A percentile compares a stretch with the other conserved stretches of the same genome.
phyloP scores from a whole-genome alignment of 805 yeast species.

The Candida piceae region DNA sequence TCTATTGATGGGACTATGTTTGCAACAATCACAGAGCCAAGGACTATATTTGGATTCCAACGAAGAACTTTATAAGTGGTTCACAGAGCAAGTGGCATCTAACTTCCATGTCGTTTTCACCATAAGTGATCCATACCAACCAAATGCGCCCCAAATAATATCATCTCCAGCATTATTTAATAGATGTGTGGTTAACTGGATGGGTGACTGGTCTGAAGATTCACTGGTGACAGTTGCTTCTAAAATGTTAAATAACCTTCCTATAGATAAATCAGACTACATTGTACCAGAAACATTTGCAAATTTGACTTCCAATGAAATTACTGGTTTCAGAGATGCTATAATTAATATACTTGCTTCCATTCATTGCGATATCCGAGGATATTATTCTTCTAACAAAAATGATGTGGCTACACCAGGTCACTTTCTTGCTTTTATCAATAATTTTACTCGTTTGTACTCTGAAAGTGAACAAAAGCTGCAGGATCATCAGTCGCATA shows the following conservation, averaged over 20 bases:
- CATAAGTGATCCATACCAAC: slow-evolving; percentile 46
- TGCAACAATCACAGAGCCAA: slow-evolving; percentile 49
- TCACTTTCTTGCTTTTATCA: slow-evolving; percentile 46
- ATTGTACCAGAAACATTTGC: slow-evolving; percentile 27
- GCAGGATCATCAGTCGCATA: slow-evolving; percentile 66
- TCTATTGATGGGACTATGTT: slow-evolving; percentile 47
- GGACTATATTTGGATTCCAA: slow-evolving; percentile 62
- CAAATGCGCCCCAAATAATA: slow-evolving; percentile 40
- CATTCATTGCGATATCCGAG: slow-evolving; percentile 35
- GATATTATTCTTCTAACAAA: not conserved
- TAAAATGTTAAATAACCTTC: slow-evolving; percentile 29
- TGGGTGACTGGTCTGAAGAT: slow-evolving; percentile 71
- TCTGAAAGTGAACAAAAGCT: slow-evolving; percentile 40
- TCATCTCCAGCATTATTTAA: slow-evolving; percentile 87
- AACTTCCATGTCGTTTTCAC: slow-evolving; percentile 84
- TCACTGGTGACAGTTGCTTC: slow-evolving; percentile 48
- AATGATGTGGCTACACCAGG: slow-evolving; percentile 41
- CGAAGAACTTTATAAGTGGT: slow-evolving; percentile 73
- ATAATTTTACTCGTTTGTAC: slow-evolving; percentile 40
- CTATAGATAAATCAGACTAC: slow-evolving; percentile 48
- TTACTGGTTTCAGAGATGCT: slow-evolving; percentile 26
- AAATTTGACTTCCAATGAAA: slow-evolving; percentile 8
- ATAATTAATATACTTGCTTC: slow-evolving; percentile 42
- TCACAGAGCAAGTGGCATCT: slow-evolving; percentile 55
- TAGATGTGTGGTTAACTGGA: slow-evolving; percentile 83